Evolutionary conservation across 257 asterid species (phyloP).

Genomic region (Solanum lignicaule): DNA sequence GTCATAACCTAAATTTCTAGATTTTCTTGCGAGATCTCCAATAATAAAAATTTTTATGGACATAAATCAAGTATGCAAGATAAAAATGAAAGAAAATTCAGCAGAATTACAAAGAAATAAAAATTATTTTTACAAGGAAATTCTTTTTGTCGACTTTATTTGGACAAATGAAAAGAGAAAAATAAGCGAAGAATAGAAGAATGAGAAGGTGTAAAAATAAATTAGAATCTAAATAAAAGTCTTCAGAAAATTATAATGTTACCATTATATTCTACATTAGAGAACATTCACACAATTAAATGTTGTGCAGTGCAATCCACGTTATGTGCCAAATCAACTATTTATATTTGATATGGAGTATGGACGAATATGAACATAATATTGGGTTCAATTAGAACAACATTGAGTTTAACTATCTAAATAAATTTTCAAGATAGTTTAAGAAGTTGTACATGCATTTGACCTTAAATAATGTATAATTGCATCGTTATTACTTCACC

Average conservation of each 20-base stretch:
- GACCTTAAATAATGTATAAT: background rate
- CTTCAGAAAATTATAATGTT: background rate
- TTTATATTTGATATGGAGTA: too few species aligned
- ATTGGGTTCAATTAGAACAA: background rate
- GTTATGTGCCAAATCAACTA: background rate
- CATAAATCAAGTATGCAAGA: background rate
- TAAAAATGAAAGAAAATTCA: too few species aligned
- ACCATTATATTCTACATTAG: background rate
- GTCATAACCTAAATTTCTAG: too few species aligned
- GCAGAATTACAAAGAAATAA: background rate
- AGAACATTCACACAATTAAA: background rate
- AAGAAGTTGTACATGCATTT: background rate
- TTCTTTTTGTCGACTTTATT: background rate
- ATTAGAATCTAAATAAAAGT: background rate
- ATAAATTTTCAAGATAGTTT: background rate
- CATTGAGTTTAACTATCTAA: background rate
- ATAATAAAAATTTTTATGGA: too few species aligned
- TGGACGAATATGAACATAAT: background rate
- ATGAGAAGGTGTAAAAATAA: background rate
- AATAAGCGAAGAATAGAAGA: background rate
- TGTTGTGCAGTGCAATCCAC: too few species aligned
- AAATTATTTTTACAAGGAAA: too few species aligned
- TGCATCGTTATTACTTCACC: background rate
- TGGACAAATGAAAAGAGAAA: background rate
- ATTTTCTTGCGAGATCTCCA: background rate